A percentile compares a stretch with the other conserved stretches of the same genome.
phyloP scores from a whole-genome alignment of 2,329 filamentous ascomycete species.

The Didymella lethalis region DNA sequence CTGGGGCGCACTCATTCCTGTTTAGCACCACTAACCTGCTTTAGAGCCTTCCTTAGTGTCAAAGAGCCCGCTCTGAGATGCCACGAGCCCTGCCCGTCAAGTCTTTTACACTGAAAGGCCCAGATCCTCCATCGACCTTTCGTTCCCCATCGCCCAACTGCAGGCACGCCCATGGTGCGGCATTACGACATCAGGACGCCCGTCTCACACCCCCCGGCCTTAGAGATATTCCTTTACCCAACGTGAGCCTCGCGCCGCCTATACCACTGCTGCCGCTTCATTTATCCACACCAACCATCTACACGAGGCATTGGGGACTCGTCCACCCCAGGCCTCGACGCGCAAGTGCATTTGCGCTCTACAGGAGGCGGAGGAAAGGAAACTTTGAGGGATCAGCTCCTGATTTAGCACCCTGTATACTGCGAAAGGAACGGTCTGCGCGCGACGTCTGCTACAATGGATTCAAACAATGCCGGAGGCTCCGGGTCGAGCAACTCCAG shows the following conservation, averaged over 20 bases:
- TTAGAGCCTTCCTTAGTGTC: conserved; percentile 36
- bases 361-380: not conserved
- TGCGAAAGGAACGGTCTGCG: conserved; percentile 4
- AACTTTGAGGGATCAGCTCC: not conserved
- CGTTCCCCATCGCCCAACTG: conserved; percentile 27
- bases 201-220: conserved; percentile 26
- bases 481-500: conserved; percentile 79
- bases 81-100: conserved; percentile 37
- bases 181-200: conserved; percentile 35
- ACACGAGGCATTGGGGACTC: conserved; percentile 20
- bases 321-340: conserved; percentile 20
- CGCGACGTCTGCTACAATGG: conserved; percentile 36
- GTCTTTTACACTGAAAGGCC: conserved; percentile 35
- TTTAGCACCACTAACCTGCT: conserved; percentile 26
- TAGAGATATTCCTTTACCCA: conserved; percentile 21
- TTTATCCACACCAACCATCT: not conserved
- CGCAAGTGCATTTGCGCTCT: conserved; percentile 7
- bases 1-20: conserved; percentile 31
- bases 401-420: not conserved
- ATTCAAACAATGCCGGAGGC: conserved; percentile 42
- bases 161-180: conserved; percentile 31
- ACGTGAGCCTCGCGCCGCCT: conserved; percentile 30
- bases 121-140: conserved; percentile 34
- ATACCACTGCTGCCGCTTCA: conserved; percentile 7
- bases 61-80: conserved; percentile 33